Conservation (phyloP, 2,329 filamentous ascomycete species). For the Hansfordia pulvinata region DNA sequence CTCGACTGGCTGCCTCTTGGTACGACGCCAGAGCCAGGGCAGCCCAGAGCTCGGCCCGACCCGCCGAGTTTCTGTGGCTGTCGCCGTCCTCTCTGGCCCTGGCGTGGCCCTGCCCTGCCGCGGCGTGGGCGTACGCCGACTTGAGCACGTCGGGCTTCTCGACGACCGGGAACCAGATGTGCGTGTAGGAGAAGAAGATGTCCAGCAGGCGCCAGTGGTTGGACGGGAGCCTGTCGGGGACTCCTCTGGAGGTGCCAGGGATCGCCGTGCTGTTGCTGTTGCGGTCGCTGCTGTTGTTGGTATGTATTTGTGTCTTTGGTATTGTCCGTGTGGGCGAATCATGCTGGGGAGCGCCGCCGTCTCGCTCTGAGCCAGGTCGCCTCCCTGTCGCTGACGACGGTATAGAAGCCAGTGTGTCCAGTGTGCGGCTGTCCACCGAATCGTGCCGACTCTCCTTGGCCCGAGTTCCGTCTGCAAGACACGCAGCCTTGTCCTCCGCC, state of each 20-base stretch:
- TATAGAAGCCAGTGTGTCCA: too few species aligned
- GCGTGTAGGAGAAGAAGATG: slow-evolving; percentile 62
- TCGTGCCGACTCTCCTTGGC: neutral
- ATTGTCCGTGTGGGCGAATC: too few species aligned
- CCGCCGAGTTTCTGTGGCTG: too few species aligned
- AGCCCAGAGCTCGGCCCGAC: slow-evolving; percentile 48
- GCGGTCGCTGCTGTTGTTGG: slow-evolving; percentile 1
- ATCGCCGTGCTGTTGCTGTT: neutral
- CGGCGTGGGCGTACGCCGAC: slow-evolving; percentile 27
- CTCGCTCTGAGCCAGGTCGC: too few species aligned
- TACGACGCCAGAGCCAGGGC: slow-evolving; percentile 42
- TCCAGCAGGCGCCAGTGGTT: slow-evolving; percentile 51
- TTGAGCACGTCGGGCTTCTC: slow-evolving; percentile 50
- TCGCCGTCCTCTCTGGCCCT: slow-evolving; percentile 17
- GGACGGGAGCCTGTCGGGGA: slow-evolving; percentile 26
- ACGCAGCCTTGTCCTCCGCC: neutral
- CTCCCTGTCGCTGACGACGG: too few species aligned
- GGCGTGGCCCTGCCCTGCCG: slow-evolving; percentile 16
- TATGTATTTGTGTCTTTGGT: too few species aligned
- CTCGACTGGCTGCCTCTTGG: slow-evolving; percentile 26
- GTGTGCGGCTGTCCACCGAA: neutral
- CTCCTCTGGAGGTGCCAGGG: slow-evolving; percentile 1
- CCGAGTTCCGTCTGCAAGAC: neutral
- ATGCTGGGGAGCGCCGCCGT: too few species aligned
- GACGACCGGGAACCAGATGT: slow-evolving; percentile 63